phyloP scores from a whole-genome alignment of 345 rosid species.

The Euphorbia peplus region DNA sequence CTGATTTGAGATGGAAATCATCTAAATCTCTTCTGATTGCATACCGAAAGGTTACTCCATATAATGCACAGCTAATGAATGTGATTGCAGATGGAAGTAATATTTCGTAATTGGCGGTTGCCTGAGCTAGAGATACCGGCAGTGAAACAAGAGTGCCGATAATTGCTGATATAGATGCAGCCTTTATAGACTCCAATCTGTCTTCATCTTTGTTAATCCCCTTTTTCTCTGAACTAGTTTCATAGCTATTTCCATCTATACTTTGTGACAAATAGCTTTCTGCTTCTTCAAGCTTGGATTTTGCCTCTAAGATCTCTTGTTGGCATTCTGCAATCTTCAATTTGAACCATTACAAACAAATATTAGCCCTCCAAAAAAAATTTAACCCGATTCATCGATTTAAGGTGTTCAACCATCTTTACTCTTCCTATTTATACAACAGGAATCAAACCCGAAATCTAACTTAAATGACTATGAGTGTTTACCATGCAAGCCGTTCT shows the following conservation, averaged over 20 bases:
- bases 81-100: constrained; percentile 56
- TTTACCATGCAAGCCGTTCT: too few relatives aligned
- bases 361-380: constrained; percentile 9
- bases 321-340: constrained; percentile 77
- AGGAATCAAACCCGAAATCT: too few relatives aligned
- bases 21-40: constrained; percentile 74
- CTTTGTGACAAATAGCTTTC: constrained; percentile 45
- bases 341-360: not conserved
- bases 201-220: constrained; percentile 50
- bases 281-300: constrained; percentile 73
- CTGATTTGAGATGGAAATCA: constrained; percentile 63
- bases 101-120: constrained; percentile 41
- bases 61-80: constrained; percentile 79
- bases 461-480: too few relatives aligned
- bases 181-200: constrained; percentile 75
- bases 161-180: constrained; percentile 66
- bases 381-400: too few relatives aligned
- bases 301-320: constrained; percentile 67
- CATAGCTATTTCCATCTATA: constrained; percentile 10
- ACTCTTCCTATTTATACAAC: too few relatives aligned
- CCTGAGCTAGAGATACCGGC: constrained; percentile 61
- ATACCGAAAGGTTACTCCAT: constrained; percentile 82
- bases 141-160: constrained; percentile 66
- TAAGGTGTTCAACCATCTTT: too few relatives aligned
- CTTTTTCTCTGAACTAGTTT: constrained; percentile 7